Conservation (phyloP, 2,329 filamentous ascomycete genomes). For the Colletotrichum agaves region DNA sequence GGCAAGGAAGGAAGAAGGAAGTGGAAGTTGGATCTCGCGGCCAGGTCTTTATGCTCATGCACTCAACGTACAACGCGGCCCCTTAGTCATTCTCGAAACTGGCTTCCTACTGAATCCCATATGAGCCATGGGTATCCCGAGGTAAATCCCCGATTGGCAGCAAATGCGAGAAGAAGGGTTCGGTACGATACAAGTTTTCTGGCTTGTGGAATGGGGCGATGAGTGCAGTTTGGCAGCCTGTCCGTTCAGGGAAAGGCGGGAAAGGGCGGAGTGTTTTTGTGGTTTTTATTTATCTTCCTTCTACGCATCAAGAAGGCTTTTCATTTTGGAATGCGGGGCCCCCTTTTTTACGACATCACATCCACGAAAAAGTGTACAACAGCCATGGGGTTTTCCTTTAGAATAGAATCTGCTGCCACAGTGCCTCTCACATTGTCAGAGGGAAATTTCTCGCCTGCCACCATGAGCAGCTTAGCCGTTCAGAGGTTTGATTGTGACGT, state of each 20-base stretch:
- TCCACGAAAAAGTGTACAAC: constrained; percentile 25
- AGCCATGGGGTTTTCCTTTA: constrained; percentile 2
- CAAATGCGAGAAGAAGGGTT: not conserved
- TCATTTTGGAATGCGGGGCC: constrained; percentile 12
- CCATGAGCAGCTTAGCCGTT: not conserved
- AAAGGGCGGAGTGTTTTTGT: not conserved
- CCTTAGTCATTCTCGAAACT: too few species aligned
- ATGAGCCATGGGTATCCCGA: too few species aligned
- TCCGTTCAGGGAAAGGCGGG: not conserved
- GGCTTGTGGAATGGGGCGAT: not conserved
- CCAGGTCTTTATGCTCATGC: not conserved
- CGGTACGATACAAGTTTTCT: constrained; percentile 1
- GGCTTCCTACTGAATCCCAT: too few species aligned
- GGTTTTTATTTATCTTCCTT: constrained; percentile 2
- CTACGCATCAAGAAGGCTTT: not conserved
- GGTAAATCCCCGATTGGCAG: too few species aligned
- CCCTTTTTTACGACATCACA: constrained; percentile 4
- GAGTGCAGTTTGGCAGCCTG: constrained; percentile 10
- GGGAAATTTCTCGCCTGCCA: too few species aligned
- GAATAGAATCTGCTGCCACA: constrained; percentile 24
- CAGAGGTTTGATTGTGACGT: not conserved
- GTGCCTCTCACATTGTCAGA: too few species aligned
- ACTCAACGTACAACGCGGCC: not conserved
- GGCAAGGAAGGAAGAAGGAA: not conserved
- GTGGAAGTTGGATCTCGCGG: constrained; percentile 3